Conservation (phyloP, 305 asterid genomes). For the Fraxinus floribunda region DNA sequence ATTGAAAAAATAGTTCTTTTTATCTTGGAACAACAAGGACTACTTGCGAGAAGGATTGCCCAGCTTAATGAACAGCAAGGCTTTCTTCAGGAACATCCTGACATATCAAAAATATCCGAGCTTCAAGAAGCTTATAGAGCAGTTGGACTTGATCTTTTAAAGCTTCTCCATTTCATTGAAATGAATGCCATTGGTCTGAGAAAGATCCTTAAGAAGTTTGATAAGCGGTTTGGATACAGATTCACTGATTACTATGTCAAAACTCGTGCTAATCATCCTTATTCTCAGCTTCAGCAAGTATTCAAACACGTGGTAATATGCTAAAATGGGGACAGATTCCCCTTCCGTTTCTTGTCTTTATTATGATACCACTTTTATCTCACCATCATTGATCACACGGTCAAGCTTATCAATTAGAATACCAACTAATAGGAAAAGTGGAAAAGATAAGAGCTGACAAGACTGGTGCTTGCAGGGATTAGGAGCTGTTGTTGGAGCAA, state of each 20-base stretch:
- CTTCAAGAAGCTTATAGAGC: conserved; percentile 83
- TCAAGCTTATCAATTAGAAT: not conserved
- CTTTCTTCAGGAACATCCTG: conserved; percentile 71
- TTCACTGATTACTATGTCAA: conserved; percentile 93
- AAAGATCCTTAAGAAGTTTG: conserved; percentile 93
- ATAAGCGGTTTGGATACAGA: conserved; percentile 83
- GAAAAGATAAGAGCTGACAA: conserved; percentile 9
- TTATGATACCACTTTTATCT: not conserved
- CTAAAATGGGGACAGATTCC: conserved; percentile 25
- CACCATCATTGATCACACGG: not conserved
- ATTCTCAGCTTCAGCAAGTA: conserved; percentile 96
- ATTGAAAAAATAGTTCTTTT: conserved; percentile 92
- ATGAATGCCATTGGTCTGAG: conserved; percentile 91
- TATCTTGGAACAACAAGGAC: conserved; percentile 91
- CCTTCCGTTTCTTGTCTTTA: conserved; percentile 21
- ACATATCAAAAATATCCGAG: conserved; percentile 64
- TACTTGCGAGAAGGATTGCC: conserved; percentile 67
- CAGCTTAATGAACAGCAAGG: conserved; percentile 74
- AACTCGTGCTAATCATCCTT: conserved; percentile 95
- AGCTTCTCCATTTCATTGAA: conserved; percentile 84
- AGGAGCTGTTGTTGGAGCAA: conserved; percentile 98
- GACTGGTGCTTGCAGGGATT: conserved; percentile 61
- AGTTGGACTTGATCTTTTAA: conserved; percentile 84
- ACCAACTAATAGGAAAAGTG: not conserved
- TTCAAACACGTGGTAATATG: conserved; percentile 94